Base-by-base conservation (phyloP, 163 green algal species). In the Scenedesmus sp. region DNA sequence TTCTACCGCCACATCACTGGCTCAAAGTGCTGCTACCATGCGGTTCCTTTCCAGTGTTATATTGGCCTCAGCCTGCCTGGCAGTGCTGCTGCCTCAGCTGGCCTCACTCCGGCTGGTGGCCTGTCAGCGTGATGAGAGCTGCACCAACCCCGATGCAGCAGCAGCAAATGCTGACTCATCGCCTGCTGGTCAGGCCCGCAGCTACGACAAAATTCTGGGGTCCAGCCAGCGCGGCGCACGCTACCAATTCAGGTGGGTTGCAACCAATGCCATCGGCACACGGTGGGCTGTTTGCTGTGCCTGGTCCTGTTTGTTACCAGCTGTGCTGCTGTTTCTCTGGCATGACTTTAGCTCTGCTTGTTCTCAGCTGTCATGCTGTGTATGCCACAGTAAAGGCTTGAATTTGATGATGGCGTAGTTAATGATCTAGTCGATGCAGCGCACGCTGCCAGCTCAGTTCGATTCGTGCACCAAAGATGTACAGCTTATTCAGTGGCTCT, bases 171-270 rank as follows among this genome's bases (percentile, higher is more conserved):
- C 12, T 70, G 62, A 70, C 10, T 70, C 62, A 70, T 70, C 62
- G 8, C 62, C 62, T 70, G 62, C 9, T 23, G 62, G 12, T 12
- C 62, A 70, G 20, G 62, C 62, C 3, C 62, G 62, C 62, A 70
- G 62, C 62, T 88, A 88, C 20, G 64, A 88, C 23, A 88, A 88
- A 57, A 76, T 88, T 5, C 34, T 88, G 7, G 57, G 83, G 2
- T 76, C 83, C 7, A 23, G 55, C 2, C 83, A 88, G 23, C 52
- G 52, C 57, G 83, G 20, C 56, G 57, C 83, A 23, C 67, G 83
- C 46, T 88, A 76, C n/a, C 83, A 88, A 57, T 88, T 88, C 34
- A 64, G 70, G 83, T 88, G 54, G 8, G 34, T n/a, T 26, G 73
- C 34, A 82, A 46, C 15, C 46, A n/a, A n/a, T 12, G 46, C 13